Base-by-base conservation (phyloP, 345 rosid genomes). In the Rhodomyrtus tomentosa region DNA sequence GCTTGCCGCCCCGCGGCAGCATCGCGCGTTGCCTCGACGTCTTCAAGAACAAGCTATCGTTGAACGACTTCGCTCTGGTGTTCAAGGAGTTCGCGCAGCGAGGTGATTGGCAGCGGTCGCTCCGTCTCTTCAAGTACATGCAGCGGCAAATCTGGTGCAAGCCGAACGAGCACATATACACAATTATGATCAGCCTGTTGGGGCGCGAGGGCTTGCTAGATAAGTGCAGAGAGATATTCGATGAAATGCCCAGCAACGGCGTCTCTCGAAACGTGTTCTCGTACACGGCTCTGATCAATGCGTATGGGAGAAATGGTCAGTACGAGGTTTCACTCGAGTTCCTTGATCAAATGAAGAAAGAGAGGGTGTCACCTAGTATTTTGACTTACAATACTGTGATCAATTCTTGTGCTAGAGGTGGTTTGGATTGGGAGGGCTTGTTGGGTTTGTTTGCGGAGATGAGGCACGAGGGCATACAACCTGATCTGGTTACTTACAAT, bases 71-170 rank as follows among this genome's bases (percentile, higher is more conserved):
- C 90, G 88, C 95, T n/a, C 84, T 93, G 81, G 99, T 94, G 27
- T 97, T 94, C 91, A 95, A 93, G 84, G 99, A 97, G 87, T 97
- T 97, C 88, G 98, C 99, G 1, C 94, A 88, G 50, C 96, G 99
- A 18, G 96, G 96, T 6, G 99, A 97, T 85, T 97, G 98, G 99
- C 98, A 97, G 88, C 91, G 98, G 27, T 94, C 98, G 12, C 96
- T 97, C 54, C 92, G 98, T 20, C 92, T 97, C 45, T 97, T 97
- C 92, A 97, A 97, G 89, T 95, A 97, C 82, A 97, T 94, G 98
- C 98, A 97, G 88, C 92, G 99, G 20, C 98, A 95, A 90, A 94
- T 95, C 40, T 97, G 98, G 98, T 97, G 99, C 85, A 95, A 97
- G 88, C 99, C 99, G 0, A 94, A 92, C 86, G 99, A 95, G 84